Percentiles rank a stretch among this genome's conserved stretches.
These are phyloP conservation scores for Lachnum nothofagi DNA, from an alignment of 2,329 filamentous ascomycete genomes.

Conservation along the genomic window DNA sequence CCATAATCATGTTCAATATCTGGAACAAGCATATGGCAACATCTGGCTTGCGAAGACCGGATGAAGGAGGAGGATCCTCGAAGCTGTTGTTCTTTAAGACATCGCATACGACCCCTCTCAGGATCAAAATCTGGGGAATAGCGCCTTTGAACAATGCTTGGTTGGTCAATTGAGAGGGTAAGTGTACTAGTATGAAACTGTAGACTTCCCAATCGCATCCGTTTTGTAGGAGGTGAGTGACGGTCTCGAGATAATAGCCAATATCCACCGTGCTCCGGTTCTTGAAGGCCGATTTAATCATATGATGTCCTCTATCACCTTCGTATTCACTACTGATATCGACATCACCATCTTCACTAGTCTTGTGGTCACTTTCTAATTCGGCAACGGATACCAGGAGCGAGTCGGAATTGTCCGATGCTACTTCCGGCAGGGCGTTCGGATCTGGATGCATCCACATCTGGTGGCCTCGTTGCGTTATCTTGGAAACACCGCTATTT, in stretches of 20 bases:
- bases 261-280: conserved; percentile 23
- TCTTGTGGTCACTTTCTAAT: conserved; percentile 1
- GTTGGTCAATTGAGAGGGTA: conserved; percentile 84
- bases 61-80: conserved; percentile 73
- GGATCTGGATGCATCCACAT: conserved; percentile 56
- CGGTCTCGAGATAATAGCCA: conserved; percentile 64
- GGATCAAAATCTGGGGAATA: conserved; percentile 66
- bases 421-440: conserved; percentile 47
- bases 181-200: conserved; percentile 79
- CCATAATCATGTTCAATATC: conserved; percentile 78
- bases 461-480: conserved; percentile 41
- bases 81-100: conserved; percentile 74
- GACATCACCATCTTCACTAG: neutral
- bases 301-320: neutral
- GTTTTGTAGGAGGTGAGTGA: conserved; percentile 68
- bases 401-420: conserved; percentile 32
- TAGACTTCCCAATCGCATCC: conserved; percentile 87
- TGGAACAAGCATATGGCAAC: conserved; percentile 86
- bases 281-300: neutral
- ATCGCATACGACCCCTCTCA: conserved; percentile 74
- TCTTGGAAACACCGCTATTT: conserved; percentile 26
- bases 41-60: conserved; percentile 78
- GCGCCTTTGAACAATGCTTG: conserved; percentile 75
- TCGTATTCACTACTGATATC: neutral
- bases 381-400: conserved; percentile 26